Evolutionary conservation across 1,284 basidiomycete species (phyloP).

Genomic region (Kalmanozyma brasiliensis): DNA sequence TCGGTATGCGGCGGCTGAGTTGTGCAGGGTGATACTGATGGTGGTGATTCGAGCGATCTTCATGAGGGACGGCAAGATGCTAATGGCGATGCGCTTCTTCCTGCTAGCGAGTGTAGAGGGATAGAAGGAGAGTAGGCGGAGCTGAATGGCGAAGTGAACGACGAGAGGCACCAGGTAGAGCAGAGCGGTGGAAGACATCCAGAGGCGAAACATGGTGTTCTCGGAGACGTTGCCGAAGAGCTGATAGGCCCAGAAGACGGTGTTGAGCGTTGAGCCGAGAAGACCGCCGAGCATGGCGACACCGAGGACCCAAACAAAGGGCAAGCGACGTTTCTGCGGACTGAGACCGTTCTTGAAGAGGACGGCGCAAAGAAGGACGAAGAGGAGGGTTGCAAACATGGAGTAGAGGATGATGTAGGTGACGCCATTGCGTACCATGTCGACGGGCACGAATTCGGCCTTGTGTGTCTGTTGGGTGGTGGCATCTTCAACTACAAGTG

Average conservation of each 20-base stretch:
- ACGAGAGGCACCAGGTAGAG: conserved; percentile 52
- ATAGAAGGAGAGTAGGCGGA: conserved; percentile 50
- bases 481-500: conserved; percentile 26
- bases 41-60: conserved; percentile 43
- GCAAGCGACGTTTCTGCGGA: conserved; percentile 35
- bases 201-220: conserved; percentile 42
- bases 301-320: conserved; percentile 48
- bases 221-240: conserved; percentile 40
- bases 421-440: conserved; percentile 47
- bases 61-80: conserved; percentile 37
- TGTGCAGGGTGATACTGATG: conserved; percentile 37
- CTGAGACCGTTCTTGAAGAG: conserved; percentile 52
- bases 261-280: conserved; percentile 50
- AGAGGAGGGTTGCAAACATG: conserved; percentile 52
- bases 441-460: conserved; percentile 35
- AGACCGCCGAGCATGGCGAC: conserved; percentile 48
- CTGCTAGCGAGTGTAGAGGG: conserved; percentile 40
- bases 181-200: conserved; percentile 43
- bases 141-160: conserved; percentile 47
- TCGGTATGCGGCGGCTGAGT: conserved; percentile 10
- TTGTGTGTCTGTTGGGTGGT: conserved; percentile 13
- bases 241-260: conserved; percentile 52
- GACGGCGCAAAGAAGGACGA: conserved; percentile 47
- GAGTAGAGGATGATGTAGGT: conserved; percentile 58
- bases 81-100: conserved; percentile 37